Evolutionary conservation across 805 yeast genomes (phyloP), one percentile per base, ranked within the genome.

Genomic region (Saccharomycopsis vini): DNA sequence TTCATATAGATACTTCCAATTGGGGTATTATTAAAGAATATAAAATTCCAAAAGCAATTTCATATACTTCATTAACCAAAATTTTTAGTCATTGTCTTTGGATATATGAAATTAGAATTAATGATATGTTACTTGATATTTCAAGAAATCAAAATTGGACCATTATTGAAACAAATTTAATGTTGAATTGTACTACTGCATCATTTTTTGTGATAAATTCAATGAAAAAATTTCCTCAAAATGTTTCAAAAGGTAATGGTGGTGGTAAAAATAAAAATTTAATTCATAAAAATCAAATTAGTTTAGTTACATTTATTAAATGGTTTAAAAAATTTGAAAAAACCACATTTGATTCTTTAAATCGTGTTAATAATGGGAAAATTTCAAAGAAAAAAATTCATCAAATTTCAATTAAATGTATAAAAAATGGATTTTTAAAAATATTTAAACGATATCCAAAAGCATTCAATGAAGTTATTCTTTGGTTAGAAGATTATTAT

Each of bases 21-120:
- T 24, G 46, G 43, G 23, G 34, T 18, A 38, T 38, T 18, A 20
- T 38, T 5, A 38, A 39, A 32, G 28, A 28, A 4, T 39, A 38
- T 18, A 15, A 19, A 10, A 15, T 40, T 7, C 39, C 39, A 13
- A 23, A 23, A 33, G 19, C 43, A 13, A 5, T 40, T 7, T 6
- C 26, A 5, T 32, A 31, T 19, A 32, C 36, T 10, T 2, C 36
- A 6, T 19, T 15, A 5, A 31, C 9, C 7, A 21, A 30, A 22
- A 16, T 33, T 9, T 13, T 9, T 26, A 12, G 7, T 18, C 40
- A 23, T 35, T 23, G 32, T 13, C 31, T 22, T 13, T 33, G 39
- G 38, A 30, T 9, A 16, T 38, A 28, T n/a, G 45, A 36, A 6
- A 18, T 21, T 15, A 24, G 33, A 15, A 13, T 24, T 7, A 13